Percentiles rank a stretch among this genome's conserved stretches.
phyloP scores from a whole-genome alignment of 352 stramenopile genomes.

The Globisporangium radiosum region DNA sequence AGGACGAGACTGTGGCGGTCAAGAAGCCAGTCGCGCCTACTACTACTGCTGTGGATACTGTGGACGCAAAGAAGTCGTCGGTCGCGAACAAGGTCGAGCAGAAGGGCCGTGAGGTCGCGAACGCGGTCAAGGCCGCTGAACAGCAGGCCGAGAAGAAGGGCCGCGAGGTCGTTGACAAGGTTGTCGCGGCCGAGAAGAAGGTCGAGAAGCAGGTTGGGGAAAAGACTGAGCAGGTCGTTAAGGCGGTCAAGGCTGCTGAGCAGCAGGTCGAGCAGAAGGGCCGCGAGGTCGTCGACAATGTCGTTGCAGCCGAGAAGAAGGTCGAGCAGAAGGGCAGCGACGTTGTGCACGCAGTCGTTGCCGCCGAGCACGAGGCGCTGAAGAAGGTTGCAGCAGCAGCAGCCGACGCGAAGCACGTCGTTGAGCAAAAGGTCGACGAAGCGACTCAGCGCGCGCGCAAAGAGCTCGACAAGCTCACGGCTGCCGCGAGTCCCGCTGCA shows the following conservation, averaged over 20 bases:
- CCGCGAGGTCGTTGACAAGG: constrained; percentile 16
- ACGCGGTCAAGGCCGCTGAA: constrained; percentile 17
- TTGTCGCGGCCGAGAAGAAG: constrained; percentile 16
- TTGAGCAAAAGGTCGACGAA: constrained; percentile 62
- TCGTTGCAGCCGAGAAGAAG: constrained; percentile 7
- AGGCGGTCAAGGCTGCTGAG: constrained; percentile 13
- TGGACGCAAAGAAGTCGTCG: constrained; percentile 8
- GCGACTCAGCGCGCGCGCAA: constrained; percentile 49
- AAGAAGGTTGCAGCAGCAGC: constrained; percentile 24
- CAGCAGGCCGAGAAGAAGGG: constrained; percentile 17
- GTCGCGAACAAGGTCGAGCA: constrained; percentile 9
- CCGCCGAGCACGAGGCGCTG: constrained; percentile 20
- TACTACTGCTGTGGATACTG: not conserved
- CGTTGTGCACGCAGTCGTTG: constrained; percentile 13
- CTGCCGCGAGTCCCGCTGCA: constrained; percentile 36
- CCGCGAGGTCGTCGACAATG: constrained; percentile 17
- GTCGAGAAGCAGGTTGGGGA: constrained; percentile 5
- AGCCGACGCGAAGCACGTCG: constrained; percentile 19
- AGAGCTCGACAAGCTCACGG: constrained; percentile 51
- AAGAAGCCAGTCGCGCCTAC: not conserved
- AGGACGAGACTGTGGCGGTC: constrained; percentile 7
- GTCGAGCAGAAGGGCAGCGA: constrained; percentile 5
- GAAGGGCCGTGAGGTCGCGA: constrained; percentile 17
- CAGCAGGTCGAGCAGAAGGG: constrained; percentile 27
- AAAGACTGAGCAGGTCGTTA: constrained; percentile 18